phyloP scores from a whole-genome alignment of 2,329 filamentous ascomycete species.

The Colletotrichum lupini region DNA sequence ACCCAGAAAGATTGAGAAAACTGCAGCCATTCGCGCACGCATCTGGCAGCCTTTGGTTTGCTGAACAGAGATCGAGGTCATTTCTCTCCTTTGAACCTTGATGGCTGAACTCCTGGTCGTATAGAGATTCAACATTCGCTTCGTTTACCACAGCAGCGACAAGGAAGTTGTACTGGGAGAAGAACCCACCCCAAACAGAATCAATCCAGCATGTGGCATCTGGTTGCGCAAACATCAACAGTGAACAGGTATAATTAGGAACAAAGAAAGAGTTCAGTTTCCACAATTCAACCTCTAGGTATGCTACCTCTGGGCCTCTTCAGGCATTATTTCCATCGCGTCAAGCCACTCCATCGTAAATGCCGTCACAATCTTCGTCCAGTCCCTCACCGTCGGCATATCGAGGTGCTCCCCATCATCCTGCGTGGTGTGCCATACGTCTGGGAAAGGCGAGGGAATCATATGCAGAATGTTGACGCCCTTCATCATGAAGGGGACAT shows the following conservation, averaged over 20 bases:
- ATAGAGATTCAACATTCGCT: no score
- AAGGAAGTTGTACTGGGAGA: no score
- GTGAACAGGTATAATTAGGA: neutral
- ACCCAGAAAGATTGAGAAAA: no score
- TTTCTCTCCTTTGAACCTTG: no score
- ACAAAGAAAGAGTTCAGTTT: neutral
- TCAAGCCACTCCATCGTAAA: constrained; percentile 87
- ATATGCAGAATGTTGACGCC: constrained; percentile 83
- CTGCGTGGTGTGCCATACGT: constrained; percentile 76
- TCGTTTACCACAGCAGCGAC: no score
- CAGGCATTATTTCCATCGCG: constrained; percentile 57
- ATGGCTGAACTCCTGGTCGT: no score
- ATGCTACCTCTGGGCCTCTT: constrained; percentile 10
- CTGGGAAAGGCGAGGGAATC: constrained; percentile 77
- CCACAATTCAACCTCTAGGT: neutral
- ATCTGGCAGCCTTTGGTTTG: no score
- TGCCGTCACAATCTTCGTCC: constrained; percentile 77
- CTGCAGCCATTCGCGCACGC: no score
- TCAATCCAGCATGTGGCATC: no score
- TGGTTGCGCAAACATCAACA: no score
- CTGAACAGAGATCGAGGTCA: no score
- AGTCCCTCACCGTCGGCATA: constrained; percentile 77
- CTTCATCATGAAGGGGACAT: constrained; percentile 79
- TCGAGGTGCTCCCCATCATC: constrained; percentile 82
- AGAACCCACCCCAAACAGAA: no score